These are phyloP conservation scores for Petasospora rhodanensis DNA, from an alignment of 1,139 yeast genomes.

Conservation along the genomic window DNA sequence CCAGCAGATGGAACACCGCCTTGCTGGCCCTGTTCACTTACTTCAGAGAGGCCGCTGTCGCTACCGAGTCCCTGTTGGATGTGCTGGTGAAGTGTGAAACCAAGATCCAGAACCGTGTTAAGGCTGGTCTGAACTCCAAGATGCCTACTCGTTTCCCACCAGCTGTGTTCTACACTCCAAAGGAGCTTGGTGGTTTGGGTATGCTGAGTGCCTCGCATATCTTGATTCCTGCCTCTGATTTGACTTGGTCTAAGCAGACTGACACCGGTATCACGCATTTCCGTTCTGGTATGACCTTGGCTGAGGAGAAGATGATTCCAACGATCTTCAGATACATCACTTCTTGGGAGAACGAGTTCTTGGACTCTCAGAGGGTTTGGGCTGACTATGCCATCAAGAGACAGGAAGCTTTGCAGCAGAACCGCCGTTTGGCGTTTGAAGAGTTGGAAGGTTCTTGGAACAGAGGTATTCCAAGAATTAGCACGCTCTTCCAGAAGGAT, in stretches of 20 bases:
- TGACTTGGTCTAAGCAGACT: conserved; percentile 88
- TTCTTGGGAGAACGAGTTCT: conserved; percentile 94
- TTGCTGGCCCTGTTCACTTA: conserved; percentile 81
- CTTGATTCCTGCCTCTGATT: conserved; percentile 87
- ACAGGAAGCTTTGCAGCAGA: conserved; percentile 81
- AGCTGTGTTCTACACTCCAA: conserved; percentile 96
- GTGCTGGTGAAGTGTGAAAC: conserved; percentile 88
- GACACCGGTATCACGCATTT: conserved; percentile 94
- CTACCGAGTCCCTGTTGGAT: conserved; percentile 77
- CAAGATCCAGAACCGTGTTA: conserved; percentile 88
- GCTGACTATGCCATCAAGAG: conserved; percentile 92
- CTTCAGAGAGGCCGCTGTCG: conserved; percentile 86
- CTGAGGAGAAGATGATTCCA: conserved; percentile 78
- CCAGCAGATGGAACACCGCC: conserved; percentile 96
- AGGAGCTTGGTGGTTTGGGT: conserved; percentile 94
- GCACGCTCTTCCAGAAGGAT: conserved; percentile 92
- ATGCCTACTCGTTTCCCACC: conserved; percentile 99
- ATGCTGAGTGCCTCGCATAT: conserved; percentile 98
- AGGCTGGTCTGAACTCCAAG: conserved; percentile 91
- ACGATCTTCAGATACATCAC: conserved; percentile 89
- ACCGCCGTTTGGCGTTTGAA: conserved; percentile 83
- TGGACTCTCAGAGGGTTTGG: conserved; percentile 96
- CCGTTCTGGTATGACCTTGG: conserved; percentile 87
- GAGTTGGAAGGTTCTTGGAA: conserved; percentile 96
- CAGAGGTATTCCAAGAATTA: conserved; percentile 92